Evolutionary conservation across 345 rosid species (phyloP), one percentile per base, ranked within the genome.

Genomic region (Aquilaria malaccensis): DNA sequence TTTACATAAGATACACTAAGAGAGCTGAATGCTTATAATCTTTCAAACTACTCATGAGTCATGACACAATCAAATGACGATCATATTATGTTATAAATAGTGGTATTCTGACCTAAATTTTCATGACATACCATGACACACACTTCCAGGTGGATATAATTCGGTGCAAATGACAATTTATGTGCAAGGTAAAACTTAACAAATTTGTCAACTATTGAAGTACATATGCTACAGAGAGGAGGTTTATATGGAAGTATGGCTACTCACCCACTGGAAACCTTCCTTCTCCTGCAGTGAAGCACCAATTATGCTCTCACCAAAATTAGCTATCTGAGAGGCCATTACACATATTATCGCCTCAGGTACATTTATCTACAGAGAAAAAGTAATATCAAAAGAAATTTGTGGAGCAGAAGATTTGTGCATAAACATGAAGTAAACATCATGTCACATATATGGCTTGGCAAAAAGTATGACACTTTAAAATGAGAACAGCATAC

Each of bases 261-360:
- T 67, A 50, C 87, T 45, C 80, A 94, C 95, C 97, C 99, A 90
- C 69, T 67, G 62, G 62, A 80, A 88, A 66, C 99, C 99, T 69
- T 88, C 82, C 67, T 86, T 90, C 64, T 85, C 99, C 77, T 94
- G 99, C 61, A 88, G 69, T 11, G 70, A 66, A 64, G 97, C 96
- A 67, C 99, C 96, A 52, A 94, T 90, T 63, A 86, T 68, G 81
- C 97, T 94, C 77, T 94, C 97, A 45, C 96, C 96, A 71, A 88
- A 55, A 74, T 94, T 94, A 61, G 96, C 96, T 65, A 90, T 90
- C 76, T 88, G 97, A 63, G 97, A 88, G 67, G 99, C 95, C 62
- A 85, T 68, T 71, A 90, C 84, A 37, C 97, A 94, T 69, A 88
- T 77, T 41, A 82, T 70, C 66, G 83, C 95, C 79, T 82, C 93